Evolutionary conservation across 768 basidiomycete genomes (phyloP), one percentile per base, ranked within the genome.

Genomic region (Tulasnella sp.): DNA sequence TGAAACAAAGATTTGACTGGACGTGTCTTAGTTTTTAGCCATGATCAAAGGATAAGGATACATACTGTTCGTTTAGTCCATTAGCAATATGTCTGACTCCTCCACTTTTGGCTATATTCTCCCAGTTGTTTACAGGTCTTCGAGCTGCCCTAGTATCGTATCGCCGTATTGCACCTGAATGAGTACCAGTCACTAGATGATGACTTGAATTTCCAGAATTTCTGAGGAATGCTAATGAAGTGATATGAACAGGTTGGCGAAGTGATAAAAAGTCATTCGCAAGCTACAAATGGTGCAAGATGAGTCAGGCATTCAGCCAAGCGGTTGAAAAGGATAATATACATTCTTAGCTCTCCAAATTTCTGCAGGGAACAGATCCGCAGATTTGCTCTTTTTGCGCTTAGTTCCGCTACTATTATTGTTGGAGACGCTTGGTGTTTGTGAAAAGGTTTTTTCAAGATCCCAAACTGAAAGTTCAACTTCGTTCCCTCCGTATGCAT

Each of bases 341-440:
- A 85, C 82, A 62, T 91, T 90, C 64, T 81, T 83, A 8, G 86
- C 86, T 50, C 87, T 70, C 88, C 88, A 91, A 3, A 81, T 59
- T 67, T 91, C 88, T 0, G 76, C 83, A 0, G 79, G 73, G 34
- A 60, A 49, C 43, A 87, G 74, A 2, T 86, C 59, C 2, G 69
- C 64, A 3, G 65, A 62, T 22, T 53, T 51, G 22, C 78, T 50
- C 45, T 57, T 66, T 63, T 80, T 81, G 58, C 82, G 67, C 59
- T 83, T 80, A 59, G 75, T 78, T 15, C 61, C 58, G 6, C 27
- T 50, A 22, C 19, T 16, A 6, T 12, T 50, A 10, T 54, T 45
- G 24, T 40, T 43, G n/a, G 42, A 20, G 15, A 41, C 20, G 35
- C 45, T n/a, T 22, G 24, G 15, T 4, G 47, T 22, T 8, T 40